Evolutionary conservation across 2,329 filamentous ascomycete genomes (phyloP).

Genomic region (Fusarium transvaalense): DNA sequence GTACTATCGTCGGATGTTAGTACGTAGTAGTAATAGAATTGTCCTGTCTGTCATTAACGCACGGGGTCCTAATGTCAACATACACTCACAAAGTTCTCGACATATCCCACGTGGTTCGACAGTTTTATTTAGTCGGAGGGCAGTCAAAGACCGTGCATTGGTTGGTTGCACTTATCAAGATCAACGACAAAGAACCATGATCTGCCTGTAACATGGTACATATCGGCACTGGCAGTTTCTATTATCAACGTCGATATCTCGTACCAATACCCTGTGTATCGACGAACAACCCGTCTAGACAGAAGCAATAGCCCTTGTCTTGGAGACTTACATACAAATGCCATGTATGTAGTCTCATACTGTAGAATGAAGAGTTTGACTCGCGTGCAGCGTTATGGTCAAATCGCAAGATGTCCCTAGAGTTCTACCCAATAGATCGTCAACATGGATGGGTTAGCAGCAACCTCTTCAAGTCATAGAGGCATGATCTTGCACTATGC

Average conservation of each 20-base stretch:
- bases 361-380: constrained; percentile 18
- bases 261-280: not conserved
- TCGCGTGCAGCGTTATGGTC: constrained; percentile 11
- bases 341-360: constrained; percentile 5
- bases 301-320: constrained; percentile 17
- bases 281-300: not conserved
- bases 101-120: constrained; percentile 32
- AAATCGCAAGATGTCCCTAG: constrained; percentile 30
- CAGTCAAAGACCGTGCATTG: constrained; percentile 37
- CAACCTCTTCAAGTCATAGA: constrained; percentile 44
- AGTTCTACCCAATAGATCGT: constrained; percentile 40
- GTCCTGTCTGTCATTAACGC: constrained; percentile 27
- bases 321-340: constrained; percentile 16
- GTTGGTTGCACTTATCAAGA: constrained; percentile 27
- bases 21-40: not conserved
- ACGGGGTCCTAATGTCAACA: constrained; percentile 9
- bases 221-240: not conserved
- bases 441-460: constrained; percentile 43
- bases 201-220: not conserved
- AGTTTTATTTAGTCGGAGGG: constrained; percentile 21
- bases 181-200: not conserved
- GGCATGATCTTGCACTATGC: constrained; percentile 48
- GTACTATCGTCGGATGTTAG: not conserved
- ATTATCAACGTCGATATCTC: not conserved
- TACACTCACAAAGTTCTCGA: constrained; percentile 22